Evolutionary conservation across 2,329 filamentous ascomycete genomes (phyloP).

Genomic region (Calonectria pseudoreteaudii): DNA sequence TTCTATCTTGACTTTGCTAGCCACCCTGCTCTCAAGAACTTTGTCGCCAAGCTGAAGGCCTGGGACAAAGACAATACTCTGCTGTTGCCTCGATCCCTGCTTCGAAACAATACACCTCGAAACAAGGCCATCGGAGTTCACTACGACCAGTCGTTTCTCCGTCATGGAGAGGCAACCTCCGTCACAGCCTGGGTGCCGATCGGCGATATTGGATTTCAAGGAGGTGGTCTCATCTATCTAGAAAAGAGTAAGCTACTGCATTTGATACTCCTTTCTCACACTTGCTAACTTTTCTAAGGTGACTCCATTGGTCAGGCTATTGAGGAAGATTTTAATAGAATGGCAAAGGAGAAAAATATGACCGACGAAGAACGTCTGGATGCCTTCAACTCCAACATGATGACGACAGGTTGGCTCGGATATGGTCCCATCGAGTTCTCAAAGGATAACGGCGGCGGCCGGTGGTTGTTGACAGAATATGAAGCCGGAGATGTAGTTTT

Average conservation of each 20-base stretch:
- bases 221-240: conserved; percentile 27
- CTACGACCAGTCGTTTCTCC: conserved; percentile 70
- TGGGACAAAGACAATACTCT: conserved; percentile 24
- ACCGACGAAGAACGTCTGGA: conserved; percentile 62
- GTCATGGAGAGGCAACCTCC: conserved; percentile 65
- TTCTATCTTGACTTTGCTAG: conserved; percentile 25
- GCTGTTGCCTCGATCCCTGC: conserved; percentile 42
- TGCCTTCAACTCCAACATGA: conserved; percentile 71
- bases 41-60: conserved; percentile 19
- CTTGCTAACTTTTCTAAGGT: not conserved
- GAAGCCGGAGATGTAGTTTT: conserved; percentile 56
- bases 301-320: conserved; percentile 18
- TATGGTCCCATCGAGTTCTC: conserved; percentile 57
- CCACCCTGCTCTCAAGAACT: conserved; percentile 12
- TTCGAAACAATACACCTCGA: conserved; percentile 68
- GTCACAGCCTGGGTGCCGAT: conserved; percentile 70
- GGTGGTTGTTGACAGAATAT: conserved; percentile 52
- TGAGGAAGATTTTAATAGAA: conserved; percentile 26
- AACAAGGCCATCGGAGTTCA: conserved; percentile 71
- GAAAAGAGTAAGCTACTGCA: conserved; percentile 16
- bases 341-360: conserved; percentile 55
- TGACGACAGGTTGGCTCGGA: conserved; percentile 64
- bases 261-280: no score
- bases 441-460: conserved; percentile 36
- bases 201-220: conserved; percentile 52